A percentile compares a stretch with the other conserved stretches of the same genome.
These are phyloP conservation scores for Dothistroma pini DNA, from an alignment of 2,329 filamentous ascomycete species.

Conservation along the genomic window DNA sequence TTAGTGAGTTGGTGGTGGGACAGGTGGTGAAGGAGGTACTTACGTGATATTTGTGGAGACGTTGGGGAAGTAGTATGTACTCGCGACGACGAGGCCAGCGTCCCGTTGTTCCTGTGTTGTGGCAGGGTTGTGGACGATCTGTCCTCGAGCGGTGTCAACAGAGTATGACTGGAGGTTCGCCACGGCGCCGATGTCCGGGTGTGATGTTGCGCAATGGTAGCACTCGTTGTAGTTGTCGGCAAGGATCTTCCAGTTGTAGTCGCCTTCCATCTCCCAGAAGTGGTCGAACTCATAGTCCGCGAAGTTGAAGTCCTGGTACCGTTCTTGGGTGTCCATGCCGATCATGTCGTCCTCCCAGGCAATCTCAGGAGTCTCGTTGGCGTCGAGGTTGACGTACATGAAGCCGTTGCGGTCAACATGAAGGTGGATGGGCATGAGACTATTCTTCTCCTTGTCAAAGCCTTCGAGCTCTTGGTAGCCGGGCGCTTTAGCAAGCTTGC, in stretches of 20 bases:
- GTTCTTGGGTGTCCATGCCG: slow-evolving; percentile 45
- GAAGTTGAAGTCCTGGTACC: slow-evolving; percentile 48
- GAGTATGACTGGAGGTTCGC: slow-evolving; percentile 56
- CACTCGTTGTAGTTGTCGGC: slow-evolving; percentile 65
- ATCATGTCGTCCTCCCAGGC: slow-evolving; percentile 54
- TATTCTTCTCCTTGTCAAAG: slow-evolving; percentile 56
- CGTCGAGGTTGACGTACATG: slow-evolving; percentile 58
- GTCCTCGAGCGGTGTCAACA: slow-evolving; percentile 47
- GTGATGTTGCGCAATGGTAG: slow-evolving; percentile 60
- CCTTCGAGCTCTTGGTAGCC: slow-evolving; percentile 54
- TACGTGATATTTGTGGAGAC: slow-evolving; percentile 51
- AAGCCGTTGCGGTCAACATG: slow-evolving; percentile 54
- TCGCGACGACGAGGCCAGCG: slow-evolving; percentile 45
- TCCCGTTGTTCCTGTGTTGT: slow-evolving; percentile 49
- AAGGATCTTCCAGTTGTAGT: slow-evolving; percentile 59
- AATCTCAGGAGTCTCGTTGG: slow-evolving; percentile 44
- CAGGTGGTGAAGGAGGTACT: slow-evolving; percentile 28
- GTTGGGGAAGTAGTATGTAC: slow-evolving; percentile 52
- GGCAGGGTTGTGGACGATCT: slow-evolving; percentile 49
- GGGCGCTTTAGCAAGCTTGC: slow-evolving; percentile 58
- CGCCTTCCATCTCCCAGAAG: slow-evolving; percentile 54
- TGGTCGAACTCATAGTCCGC: slow-evolving; percentile 57
- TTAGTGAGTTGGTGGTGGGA: slow-evolving; percentile 2
- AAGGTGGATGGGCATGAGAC: slow-evolving; percentile 54
- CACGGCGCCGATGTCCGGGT: slow-evolving; percentile 56